These are phyloP conservation scores for Conticribra guillardii DNA, from an alignment of 108 stramenopile genomes.

Conservation along the genomic window DNA sequence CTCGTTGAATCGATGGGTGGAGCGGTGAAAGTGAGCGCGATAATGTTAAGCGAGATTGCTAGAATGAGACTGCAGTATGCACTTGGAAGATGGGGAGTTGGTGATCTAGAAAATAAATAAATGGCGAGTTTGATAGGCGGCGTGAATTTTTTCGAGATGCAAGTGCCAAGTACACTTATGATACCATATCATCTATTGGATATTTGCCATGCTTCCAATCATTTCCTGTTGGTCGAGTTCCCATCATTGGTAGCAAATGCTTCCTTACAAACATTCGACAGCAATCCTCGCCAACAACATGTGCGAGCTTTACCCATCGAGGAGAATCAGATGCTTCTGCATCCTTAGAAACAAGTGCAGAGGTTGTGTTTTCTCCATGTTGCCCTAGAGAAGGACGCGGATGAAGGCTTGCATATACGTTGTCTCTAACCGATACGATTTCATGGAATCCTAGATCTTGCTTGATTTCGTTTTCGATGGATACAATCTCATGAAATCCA, in stretches of 20 bases:
- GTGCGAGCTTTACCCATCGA: slow-evolving; percentile 30
- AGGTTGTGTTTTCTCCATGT: slow-evolving; percentile 25
- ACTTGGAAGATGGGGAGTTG: slow-evolving; percentile 35
- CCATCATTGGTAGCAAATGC: slow-evolving; percentile 36
- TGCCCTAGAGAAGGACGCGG: slow-evolving; percentile 22
- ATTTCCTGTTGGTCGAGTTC: slow-evolving; percentile 31
- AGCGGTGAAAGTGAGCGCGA: slow-evolving; percentile 51
- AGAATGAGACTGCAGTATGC: slow-evolving; percentile 60
- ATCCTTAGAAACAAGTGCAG: slow-evolving; percentile 12
- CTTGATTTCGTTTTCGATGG: neutral
- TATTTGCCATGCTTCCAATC: neutral
- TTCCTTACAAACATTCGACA: slow-evolving; percentile 30
- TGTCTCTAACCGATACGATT: slow-evolving; percentile 18
- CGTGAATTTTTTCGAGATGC: too few relatives aligned
- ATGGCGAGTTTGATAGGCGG: neutral
- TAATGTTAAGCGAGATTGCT: slow-evolving; percentile 73
- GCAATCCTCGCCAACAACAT: slow-evolving; percentile 28
- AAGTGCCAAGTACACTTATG: neutral
- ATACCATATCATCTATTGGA: neutral
- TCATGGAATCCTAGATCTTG: slow-evolving; percentile 41
- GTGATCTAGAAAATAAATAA: neutral
- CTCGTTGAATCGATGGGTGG: slow-evolving; percentile 51
- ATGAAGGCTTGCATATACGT: slow-evolving; percentile 7
- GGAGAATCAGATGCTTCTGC: slow-evolving; percentile 20
- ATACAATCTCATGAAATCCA: slow-evolving; percentile 1